phyloP scores from a whole-genome alignment of 257 asterid species.

The Plectranthus barbatus region DNA sequence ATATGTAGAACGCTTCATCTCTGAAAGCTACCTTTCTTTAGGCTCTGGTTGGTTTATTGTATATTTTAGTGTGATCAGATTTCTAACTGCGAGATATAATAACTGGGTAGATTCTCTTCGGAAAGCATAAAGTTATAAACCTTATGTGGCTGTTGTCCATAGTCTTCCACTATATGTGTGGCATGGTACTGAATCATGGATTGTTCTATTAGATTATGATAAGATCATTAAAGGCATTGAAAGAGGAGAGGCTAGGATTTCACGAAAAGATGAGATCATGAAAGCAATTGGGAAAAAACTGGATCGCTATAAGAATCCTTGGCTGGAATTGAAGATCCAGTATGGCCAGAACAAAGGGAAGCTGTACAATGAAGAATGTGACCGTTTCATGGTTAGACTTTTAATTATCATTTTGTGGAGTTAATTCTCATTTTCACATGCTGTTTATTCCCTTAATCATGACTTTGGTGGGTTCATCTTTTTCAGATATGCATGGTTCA shows the following conservation, averaged over 20 bases:
- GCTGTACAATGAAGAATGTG: conserved; percentile 97
- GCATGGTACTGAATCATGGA: background rate
- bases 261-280: conserved; percentile 96
- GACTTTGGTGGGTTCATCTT: background rate
- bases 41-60: no score
- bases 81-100: no score
- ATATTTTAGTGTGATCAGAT: no score
- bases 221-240: conserved; percentile 88
- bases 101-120: background rate
- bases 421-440: no score
- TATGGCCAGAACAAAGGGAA: conserved; percentile 99
- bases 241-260: conserved; percentile 97
- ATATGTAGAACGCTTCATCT: background rate
- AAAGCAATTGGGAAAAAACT: conserved; percentile 90
- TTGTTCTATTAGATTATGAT: conserved; percentile 67
- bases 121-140: background rate
- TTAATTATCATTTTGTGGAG: background rate
- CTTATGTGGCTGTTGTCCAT: background rate
- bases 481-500: conserved; percentile 97
- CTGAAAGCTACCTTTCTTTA: no score
- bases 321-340: conserved; percentile 92
- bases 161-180: background rate
- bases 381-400: conserved; percentile 85
- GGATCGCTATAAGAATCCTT: conserved; percentile 97
- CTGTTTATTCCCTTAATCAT: background rate